These are phyloP conservation scores for Lantana camara DNA, from an alignment of 257 asterid species.

Conservation along the genomic window DNA sequence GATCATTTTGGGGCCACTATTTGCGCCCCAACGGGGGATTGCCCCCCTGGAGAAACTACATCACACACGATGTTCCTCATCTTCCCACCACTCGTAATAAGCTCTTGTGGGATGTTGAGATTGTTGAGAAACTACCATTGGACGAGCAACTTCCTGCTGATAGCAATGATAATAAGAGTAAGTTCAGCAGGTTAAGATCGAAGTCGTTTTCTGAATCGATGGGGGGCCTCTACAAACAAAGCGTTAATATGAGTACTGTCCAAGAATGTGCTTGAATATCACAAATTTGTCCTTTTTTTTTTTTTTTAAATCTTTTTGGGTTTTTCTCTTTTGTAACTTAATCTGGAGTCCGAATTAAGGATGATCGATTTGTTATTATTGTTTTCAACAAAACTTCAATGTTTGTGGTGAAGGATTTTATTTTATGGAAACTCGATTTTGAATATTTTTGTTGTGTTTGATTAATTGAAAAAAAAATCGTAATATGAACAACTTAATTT, in stretches of 20 bases:
- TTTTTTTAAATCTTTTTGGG: too few relatives aligned
- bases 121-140: conserved; percentile 38
- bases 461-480: too few relatives aligned
- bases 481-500: too few relatives aligned
- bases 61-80: conserved; percentile 68
- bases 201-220: conserved; percentile 19
- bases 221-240: conserved; percentile 6
- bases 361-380: too few relatives aligned
- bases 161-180: not conserved
- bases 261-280: not conserved
- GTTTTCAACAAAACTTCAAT: too few relatives aligned
- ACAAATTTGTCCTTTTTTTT: too few relatives aligned
- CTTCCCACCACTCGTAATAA: conserved; percentile 42
- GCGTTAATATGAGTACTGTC: not conserved
- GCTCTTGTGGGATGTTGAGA: conserved; percentile 71
- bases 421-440: too few relatives aligned
- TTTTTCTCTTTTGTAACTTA: too few relatives aligned
- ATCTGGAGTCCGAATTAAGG: too few relatives aligned
- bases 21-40: conserved; percentile 72
- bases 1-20: conserved; percentile 53
- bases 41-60: conserved; percentile 74
- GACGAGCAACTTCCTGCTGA: not conserved
- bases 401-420: too few relatives aligned
- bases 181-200: conserved; percentile 19
- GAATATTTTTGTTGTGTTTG: too few relatives aligned